A percentile compares a stretch with the other conserved stretches of the same genome.
phyloP scores from a whole-genome alignment of 176 grass and related monocot genomes.

The Phragmites australis region DNA sequence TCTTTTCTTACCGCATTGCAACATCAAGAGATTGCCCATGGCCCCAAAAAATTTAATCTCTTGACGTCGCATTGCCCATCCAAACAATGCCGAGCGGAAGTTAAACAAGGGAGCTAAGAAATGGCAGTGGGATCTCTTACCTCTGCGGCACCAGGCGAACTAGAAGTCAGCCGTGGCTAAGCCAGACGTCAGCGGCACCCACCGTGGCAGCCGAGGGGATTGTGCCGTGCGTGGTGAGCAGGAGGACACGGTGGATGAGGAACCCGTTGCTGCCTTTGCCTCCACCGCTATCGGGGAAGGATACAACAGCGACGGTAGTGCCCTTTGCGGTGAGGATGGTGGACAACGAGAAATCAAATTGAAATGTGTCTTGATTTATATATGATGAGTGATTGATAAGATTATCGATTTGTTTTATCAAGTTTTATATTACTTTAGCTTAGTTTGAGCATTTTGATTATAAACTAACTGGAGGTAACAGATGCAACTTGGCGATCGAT shows the following conservation, averaged over 20 bases:
- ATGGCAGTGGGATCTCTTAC: constrained; percentile 33
- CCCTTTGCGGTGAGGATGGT: constrained; percentile 68
- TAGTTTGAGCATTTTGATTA: no score
- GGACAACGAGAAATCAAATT: no score
- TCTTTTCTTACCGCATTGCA: neutral
- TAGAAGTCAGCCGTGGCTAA: constrained; percentile 56
- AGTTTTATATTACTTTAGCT: no score
- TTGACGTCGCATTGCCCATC: neutral
- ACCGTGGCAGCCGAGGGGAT: constrained; percentile 62
- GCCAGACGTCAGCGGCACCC: constrained; percentile 62
- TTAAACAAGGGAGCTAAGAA: neutral
- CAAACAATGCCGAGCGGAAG: neutral
- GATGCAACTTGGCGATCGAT: no score
- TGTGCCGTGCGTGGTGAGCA: constrained; percentile 84
- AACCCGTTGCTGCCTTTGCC: constrained; percentile 64
- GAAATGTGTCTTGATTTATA: no score
- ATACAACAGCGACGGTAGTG: constrained; percentile 65
- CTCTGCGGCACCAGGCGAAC: constrained; percentile 77
- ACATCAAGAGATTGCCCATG: neutral
- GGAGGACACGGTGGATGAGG: constrained; percentile 77
- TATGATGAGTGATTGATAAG: no score
- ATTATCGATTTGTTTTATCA: no score
- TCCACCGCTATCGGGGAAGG: constrained; percentile 29
- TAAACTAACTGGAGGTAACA: no score
- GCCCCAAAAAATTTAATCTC: constrained; percentile 20